Percentiles rank a stretch among this genome's conserved stretches.
phyloP scores from a whole-genome alignment of 2,329 filamentous ascomycete genomes.

The Calonectria hawksworthii region DNA sequence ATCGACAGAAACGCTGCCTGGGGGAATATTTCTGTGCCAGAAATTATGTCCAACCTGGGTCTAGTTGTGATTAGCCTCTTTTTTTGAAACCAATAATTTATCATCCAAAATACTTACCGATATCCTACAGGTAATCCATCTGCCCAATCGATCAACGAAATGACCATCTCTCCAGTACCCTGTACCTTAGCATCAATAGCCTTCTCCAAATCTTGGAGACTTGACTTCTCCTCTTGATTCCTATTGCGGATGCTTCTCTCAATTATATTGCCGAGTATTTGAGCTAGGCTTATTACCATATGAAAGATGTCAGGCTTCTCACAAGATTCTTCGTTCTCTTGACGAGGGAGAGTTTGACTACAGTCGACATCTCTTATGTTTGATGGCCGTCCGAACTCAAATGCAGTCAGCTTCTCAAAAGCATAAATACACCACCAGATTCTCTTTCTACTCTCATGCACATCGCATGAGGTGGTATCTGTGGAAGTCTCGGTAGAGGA shows the following conservation, averaged over 20 bases:
- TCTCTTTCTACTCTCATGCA: background rate
- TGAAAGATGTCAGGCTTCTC: background rate
- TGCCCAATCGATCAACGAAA: background rate
- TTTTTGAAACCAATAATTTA: no score
- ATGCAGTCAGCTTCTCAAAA: background rate
- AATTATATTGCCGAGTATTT: background rate
- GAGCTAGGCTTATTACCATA: background rate
- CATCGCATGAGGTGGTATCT: no score
- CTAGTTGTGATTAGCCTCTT: background rate
- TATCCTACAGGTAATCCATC: background rate
- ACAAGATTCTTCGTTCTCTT: no score
- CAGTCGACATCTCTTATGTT: background rate
- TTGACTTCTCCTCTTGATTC: background rate
- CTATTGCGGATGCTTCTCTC: background rate
- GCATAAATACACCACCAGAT: background rate
- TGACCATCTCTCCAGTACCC: background rate
- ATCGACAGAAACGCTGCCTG: background rate
- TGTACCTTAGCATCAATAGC: conserved; percentile 13
- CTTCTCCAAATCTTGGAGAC: background rate
- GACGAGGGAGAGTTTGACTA: background rate
- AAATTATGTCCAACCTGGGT: background rate
- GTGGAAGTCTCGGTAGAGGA: no score
- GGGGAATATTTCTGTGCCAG: background rate
- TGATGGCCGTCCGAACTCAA: background rate
- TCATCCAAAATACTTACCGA: background rate